Percentiles rank a stretch among this genome's conserved stretches.
phyloP scores from a whole-genome alignment of 1,284 basidiomycete genomes.

The Austroboletus novae-zelandiae region DNA sequence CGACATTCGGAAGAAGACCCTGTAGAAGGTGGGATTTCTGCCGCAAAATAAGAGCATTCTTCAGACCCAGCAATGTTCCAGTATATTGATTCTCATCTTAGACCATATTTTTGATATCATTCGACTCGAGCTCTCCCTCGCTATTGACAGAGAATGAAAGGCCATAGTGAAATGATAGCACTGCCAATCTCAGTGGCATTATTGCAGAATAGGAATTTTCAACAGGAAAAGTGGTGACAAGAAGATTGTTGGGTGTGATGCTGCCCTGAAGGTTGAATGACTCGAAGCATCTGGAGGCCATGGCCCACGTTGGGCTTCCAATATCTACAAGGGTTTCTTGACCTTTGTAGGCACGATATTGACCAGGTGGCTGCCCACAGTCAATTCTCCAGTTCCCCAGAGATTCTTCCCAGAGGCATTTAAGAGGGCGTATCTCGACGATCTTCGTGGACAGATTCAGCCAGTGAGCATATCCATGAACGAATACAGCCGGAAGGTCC shows the following conservation, averaged over 20 bases:
- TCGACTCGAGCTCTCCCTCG: no score
- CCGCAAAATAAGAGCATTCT: constrained; percentile 38
- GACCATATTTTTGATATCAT: no score
- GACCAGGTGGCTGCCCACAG: not conserved
- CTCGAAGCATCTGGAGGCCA: not conserved
- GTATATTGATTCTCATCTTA: not conserved
- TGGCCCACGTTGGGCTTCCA: not conserved
- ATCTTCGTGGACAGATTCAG: constrained; percentile 25
- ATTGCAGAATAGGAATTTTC: no score
- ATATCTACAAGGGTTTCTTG: not conserved
- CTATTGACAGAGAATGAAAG: not conserved
- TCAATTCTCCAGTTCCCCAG: not conserved
- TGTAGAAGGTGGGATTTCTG: constrained; percentile 6
- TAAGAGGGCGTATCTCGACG: constrained; percentile 12
- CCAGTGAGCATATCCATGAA: constrained; percentile 39
- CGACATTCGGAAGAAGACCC: constrained; percentile 14
- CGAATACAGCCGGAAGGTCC: constrained; percentile 39
- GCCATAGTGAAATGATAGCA: not conserved
- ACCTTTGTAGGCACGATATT: not conserved
- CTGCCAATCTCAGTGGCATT: not conserved
- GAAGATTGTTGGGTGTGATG: no score
- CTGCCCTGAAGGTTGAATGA: no score
- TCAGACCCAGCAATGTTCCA: constrained; percentile 26
- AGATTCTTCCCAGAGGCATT: constrained; percentile 21
- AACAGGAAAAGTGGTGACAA: no score